Percentiles rank a stretch among this genome's conserved stretches.
These are phyloP conservation scores for Dryadomyces quercivorus DNA, from an alignment of 2,329 filamentous ascomycete species.

Conservation along the genomic window DNA sequence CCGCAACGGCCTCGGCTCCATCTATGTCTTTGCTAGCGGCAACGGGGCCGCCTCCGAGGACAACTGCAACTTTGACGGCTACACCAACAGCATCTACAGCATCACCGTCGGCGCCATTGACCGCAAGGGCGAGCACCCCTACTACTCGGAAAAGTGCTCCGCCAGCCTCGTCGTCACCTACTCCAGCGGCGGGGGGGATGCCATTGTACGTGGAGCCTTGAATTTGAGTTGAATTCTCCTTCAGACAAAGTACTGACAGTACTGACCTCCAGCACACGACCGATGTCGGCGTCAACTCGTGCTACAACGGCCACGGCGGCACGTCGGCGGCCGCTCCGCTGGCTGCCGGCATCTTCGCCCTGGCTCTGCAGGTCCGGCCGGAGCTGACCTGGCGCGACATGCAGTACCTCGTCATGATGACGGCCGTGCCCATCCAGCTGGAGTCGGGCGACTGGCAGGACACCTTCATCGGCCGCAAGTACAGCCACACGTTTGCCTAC, in stretches of 20 bases:
- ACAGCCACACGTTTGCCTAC: constrained; percentile 90
- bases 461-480: constrained; percentile 71
- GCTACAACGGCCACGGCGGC: constrained; percentile 75
- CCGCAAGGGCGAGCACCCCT: constrained; percentile 74
- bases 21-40: constrained; percentile 94
- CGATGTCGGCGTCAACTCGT: constrained; percentile 74
- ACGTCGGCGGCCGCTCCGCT: constrained; percentile 92
- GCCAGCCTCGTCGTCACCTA: constrained; percentile 94
- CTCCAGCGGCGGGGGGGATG: constrained; percentile 77
- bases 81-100: constrained; percentile 98
- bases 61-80: constrained; percentile 99
- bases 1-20: constrained; percentile 68
- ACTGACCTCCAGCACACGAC: constrained; percentile 59
- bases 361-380: constrained; percentile 73
- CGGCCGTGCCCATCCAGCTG: constrained; percentile 67
- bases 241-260: background rate
- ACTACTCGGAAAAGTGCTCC: constrained; percentile 93
- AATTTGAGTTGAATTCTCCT: background rate
- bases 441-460: constrained; percentile 67
- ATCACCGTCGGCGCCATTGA: constrained; percentile 94
- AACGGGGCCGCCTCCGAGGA: constrained; percentile 81
- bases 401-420: constrained; percentile 80
- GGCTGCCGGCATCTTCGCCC: constrained; percentile 81
- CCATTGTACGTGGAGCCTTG: constrained; percentile 48
- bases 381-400: constrained; percentile 89